Evolutionary conservation across 2,329 filamentous ascomycete species (phyloP), one percentile per base, ranked within the genome.

Genomic region (Fusarium circinatum): DNA sequence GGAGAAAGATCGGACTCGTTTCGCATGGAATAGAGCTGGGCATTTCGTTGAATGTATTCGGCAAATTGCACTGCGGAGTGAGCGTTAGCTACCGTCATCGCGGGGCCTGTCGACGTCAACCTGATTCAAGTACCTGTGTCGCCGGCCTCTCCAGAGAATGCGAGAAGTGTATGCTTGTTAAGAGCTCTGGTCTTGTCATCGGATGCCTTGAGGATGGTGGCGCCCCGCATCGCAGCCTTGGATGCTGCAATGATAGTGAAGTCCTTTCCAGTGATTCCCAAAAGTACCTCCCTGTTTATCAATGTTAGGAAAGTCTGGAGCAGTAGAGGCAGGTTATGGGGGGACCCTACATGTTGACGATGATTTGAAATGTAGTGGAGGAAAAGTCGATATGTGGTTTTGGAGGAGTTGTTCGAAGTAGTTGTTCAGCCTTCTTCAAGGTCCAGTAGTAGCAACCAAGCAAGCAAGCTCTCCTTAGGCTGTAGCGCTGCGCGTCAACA

Each of bases 231-330:
- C 80, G 95, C 94, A 82, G 96, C 96, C 88, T 99, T 98, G 74
- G 95, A 98, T 79, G 96, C 94, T 80, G 95, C 96, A 83, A 99
- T 92, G 89, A 99, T 91, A 86, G 95, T 97, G 85, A 98, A 99
- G 90, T 99, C 97, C 89, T 98, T 98, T 87, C 96, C 97, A 69
- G 96, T 98, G 84, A 99, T 98, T 81, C 96, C 96, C 79, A 99
- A 90, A 82, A 99, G 90, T 83, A 98, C 94, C 91, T 99, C 96
- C 96, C 95, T 98, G 70, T 34, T 56, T 54, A 26, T 30, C 7
- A 20, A 26, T 42, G 41, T 78, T 68, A 78, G 75, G 51, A 57
- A 38, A 20, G 39, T n/a, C 41, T 62, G 42, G 36, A 67, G 22
- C 47, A 48, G 30, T 36, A 76, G 69, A 62, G 72, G 36, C 11